These are phyloP conservation scores for Hanseniaspora clermontiae DNA, from an alignment of 805 yeast genomes.

Conservation along the genomic window DNA sequence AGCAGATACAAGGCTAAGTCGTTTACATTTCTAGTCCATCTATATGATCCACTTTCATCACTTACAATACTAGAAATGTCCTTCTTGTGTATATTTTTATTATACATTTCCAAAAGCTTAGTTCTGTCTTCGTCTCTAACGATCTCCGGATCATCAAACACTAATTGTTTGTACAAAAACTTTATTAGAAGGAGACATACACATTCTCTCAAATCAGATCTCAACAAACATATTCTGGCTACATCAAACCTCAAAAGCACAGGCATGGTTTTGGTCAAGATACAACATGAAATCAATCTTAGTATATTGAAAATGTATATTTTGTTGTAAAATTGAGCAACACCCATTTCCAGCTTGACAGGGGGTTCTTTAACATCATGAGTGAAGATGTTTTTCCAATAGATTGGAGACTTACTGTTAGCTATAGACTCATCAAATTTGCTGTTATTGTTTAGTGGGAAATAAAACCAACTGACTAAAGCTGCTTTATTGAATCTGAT, in stretches of 20 bases:
- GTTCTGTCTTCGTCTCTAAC: conserved; percentile 22
- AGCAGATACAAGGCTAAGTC: conserved; percentile 48
- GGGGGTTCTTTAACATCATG: conserved; percentile 15
- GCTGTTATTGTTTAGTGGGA: conserved; percentile 24
- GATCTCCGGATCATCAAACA: conserved; percentile 27
- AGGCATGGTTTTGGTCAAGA: conserved; percentile 73
- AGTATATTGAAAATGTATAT: conserved; percentile 42
- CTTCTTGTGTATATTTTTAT: conserved; percentile 41
- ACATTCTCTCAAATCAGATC: conserved; percentile 77
- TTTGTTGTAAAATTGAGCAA: conserved; percentile 25
- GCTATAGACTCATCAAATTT: conserved; percentile 14
- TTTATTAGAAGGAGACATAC: conserved; percentile 68
- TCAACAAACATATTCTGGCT: conserved; percentile 56
- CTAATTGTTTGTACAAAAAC: conserved; percentile 59
- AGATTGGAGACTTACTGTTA: conserved; percentile 4
- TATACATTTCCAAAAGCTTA: conserved; percentile 29
- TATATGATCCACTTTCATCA: conserved; percentile 74
- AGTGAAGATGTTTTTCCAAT: conserved; percentile 11
- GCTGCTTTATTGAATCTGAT: conserved; percentile 41
- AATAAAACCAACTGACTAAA: conserved; percentile 54
- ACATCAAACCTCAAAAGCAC: conserved; percentile 74
- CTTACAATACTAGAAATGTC: conserved; percentile 69
- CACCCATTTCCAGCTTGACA: background rate
- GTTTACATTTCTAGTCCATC: conserved; percentile 77
- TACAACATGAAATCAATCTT: conserved; percentile 59